These are phyloP conservation scores for Pseudogymnoascus sp. DNA, from an alignment of 2,329 filamentous ascomycete species.

Conservation along the genomic window DNA sequence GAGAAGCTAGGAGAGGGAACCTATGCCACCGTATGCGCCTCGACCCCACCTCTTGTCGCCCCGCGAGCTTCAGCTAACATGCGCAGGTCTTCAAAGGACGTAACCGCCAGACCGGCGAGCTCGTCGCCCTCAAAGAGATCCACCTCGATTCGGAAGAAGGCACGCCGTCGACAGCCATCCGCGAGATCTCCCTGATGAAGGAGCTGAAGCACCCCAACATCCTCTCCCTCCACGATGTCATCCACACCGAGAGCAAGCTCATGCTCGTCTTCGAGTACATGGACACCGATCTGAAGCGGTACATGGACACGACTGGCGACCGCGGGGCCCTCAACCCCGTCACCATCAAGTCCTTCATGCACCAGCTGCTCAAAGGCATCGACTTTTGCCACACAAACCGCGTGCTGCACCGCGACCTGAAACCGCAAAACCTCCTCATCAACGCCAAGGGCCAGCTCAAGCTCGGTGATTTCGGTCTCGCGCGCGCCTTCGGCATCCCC, in stretches of 20 bases:
- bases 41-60: neutral
- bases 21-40: slow-evolving; percentile 73
- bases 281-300: slow-evolving; percentile 97
- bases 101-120: slow-evolving; percentile 92
- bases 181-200: slow-evolving; percentile 98
- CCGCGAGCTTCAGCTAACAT: slow-evolving; percentile 21
- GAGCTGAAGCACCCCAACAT: slow-evolving; percentile 99
- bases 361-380: slow-evolving; percentile 89
- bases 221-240: slow-evolving; percentile 93
- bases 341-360: slow-evolving; percentile 99
- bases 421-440: slow-evolving; percentile 94
- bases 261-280: slow-evolving; percentile 99
- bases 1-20: slow-evolving; percentile 98
- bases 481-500: slow-evolving; percentile 89
- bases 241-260: slow-evolving; percentile 98
- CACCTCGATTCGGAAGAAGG: slow-evolving; percentile 98
- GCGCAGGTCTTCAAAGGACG: slow-evolving; percentile 91
- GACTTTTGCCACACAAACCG: slow-evolving; percentile 97
- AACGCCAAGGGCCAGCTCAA: slow-evolving; percentile 87
- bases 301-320: slow-evolving; percentile 92
- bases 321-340: slow-evolving; percentile 78
- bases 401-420: slow-evolving; percentile 89
- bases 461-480: slow-evolving; percentile 88
- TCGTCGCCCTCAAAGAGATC: slow-evolving; percentile 96
- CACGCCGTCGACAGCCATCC: slow-evolving; percentile 92